phyloP scores from a whole-genome alignment of 441 rosid species.

The Biscutella laevigata region DNA sequence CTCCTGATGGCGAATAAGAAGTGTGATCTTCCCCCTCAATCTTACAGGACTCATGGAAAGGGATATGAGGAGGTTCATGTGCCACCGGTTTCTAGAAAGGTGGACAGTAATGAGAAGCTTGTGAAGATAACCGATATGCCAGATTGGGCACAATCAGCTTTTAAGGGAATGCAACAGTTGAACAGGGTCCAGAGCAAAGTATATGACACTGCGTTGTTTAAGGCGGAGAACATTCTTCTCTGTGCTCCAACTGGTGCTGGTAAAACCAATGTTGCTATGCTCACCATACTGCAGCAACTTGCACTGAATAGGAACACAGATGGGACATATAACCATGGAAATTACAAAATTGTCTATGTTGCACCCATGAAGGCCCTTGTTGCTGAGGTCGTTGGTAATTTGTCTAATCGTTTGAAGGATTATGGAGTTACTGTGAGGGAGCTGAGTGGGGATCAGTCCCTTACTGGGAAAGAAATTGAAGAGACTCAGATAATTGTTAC shows the following conservation, averaged over 20 bases:
- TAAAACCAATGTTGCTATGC: conserved; percentile 89
- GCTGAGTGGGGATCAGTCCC: conserved; percentile 84
- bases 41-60: conserved; percentile 50
- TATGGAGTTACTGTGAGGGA: conserved; percentile 77
- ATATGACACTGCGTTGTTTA: conserved; percentile 67
- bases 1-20: conserved; percentile 80
- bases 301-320: conserved; percentile 47
- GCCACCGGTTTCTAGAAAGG: conserved; percentile 59
- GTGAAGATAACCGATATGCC: conserved; percentile 82
- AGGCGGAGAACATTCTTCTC: conserved; percentile 69
- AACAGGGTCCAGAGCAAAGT: conserved; percentile 91
- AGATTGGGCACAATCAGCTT: conserved; percentile 89
- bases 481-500: conserved; percentile 94
- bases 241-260: conserved; percentile 99
- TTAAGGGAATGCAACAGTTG: conserved; percentile 79
- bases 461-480: conserved; percentile 87
- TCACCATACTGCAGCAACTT: conserved; percentile 85
- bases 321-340: conserved; percentile 58
- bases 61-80: conserved; percentile 90
- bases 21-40: conserved; percentile 67
- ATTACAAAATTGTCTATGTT: conserved; percentile 83
- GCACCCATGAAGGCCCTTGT: conserved; percentile 98
- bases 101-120: conserved; percentile 55
- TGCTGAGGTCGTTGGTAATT: conserved; percentile 86
- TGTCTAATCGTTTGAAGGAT: conserved; percentile 68